Evolutionary conservation across 768 basidiomycete genomes (phyloP).

Genomic region (Amanita polypyramis): DNA sequence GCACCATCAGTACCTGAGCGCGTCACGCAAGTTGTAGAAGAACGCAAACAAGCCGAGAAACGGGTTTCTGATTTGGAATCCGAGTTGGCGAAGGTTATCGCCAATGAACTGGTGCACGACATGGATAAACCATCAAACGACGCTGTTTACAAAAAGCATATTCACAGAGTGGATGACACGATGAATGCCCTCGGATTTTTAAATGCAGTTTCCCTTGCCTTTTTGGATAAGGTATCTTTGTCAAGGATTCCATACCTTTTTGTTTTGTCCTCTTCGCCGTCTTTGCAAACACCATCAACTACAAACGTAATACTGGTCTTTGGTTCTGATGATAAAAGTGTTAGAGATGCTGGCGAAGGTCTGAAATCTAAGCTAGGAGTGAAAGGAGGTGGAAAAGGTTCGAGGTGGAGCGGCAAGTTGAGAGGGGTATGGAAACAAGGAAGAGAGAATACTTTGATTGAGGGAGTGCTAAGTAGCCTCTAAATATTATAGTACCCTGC

Average conservation of each 20-base stretch:
- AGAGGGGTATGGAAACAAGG: constrained; percentile 50
- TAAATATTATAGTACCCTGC: too few species aligned
- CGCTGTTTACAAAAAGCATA: constrained; percentile 32
- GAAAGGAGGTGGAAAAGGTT: constrained; percentile 73
- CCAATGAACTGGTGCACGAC: constrained; percentile 27
- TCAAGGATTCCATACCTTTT: constrained; percentile 28
- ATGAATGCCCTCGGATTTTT: constrained; percentile 49
- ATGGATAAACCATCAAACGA: constrained; percentile 18
- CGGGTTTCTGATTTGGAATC: constrained; percentile 58
- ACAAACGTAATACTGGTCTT: constrained; percentile 48
- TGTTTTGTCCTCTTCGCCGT: constrained; percentile 53
- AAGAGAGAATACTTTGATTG: constrained; percentile 30
- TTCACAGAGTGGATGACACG: constrained; percentile 55
- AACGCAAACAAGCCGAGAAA: constrained; percentile 56
- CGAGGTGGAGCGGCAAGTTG: constrained; percentile 68
- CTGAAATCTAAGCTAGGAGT: constrained; percentile 47
- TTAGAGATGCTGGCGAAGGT: constrained; percentile 47
- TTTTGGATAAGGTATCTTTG: constrained; percentile 19
- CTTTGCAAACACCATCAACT: constrained; percentile 38
- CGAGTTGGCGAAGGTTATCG: constrained; percentile 48
- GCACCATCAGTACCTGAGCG: constrained; percentile 58
- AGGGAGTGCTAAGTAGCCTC: constrained; percentile 24
- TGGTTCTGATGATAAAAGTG: constrained; percentile 48
- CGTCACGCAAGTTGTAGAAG: constrained; percentile 54
- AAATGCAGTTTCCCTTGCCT: constrained; percentile 42